These are phyloP conservation scores for Loxodes magnus DNA, from an alignment of 73 alveolate genomes.

Conservation along the genomic window DNA sequence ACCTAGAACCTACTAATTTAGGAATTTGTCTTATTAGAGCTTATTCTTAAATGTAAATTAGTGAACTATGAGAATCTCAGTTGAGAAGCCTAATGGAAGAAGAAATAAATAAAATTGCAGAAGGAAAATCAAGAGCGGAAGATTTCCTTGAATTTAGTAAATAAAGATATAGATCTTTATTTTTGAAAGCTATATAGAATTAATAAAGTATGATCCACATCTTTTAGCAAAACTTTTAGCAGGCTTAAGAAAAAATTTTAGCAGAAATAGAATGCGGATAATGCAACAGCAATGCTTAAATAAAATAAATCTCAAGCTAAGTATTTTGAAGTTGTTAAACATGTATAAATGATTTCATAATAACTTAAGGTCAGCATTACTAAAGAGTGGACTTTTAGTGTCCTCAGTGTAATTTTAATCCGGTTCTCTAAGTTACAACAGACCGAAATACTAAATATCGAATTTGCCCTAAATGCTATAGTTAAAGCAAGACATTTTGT, in stretches of 20 bases:
- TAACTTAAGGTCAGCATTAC: too few species aligned
- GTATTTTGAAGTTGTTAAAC: neutral
- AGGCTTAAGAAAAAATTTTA: conserved; percentile 32
- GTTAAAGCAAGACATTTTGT: conserved; percentile 28
- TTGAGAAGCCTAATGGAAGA: conserved; percentile 93
- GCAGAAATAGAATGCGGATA: conserved; percentile 14
- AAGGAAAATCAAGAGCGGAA: conserved; percentile 55
- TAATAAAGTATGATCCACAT: conserved; percentile 24
- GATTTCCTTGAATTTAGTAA: conserved; percentile 50
- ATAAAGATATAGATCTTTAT: conserved; percentile 62
- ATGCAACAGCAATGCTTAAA: neutral
- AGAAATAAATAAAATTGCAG: conserved; percentile 80
- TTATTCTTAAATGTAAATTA: conserved; percentile 73
- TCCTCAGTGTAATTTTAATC: neutral
- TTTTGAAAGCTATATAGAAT: conserved; percentile 52
- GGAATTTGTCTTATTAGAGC: conserved; percentile 93
- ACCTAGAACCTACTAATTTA: conserved; percentile 78
- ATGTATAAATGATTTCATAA: too few species aligned
- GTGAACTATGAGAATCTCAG: conserved; percentile 81
- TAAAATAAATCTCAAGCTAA: neutral
- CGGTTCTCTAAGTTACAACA: neutral
- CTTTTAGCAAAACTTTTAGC: conserved; percentile 28
- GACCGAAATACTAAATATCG: neutral
- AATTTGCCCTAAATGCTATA: conserved; percentile 15
- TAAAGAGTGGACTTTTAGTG: too few species aligned